Percentiles rank a stretch among this genome's conserved stretches.
phyloP scores from a whole-genome alignment of 1,284 basidiomycete genomes.

The Ceraceosorus guamensis region DNA sequence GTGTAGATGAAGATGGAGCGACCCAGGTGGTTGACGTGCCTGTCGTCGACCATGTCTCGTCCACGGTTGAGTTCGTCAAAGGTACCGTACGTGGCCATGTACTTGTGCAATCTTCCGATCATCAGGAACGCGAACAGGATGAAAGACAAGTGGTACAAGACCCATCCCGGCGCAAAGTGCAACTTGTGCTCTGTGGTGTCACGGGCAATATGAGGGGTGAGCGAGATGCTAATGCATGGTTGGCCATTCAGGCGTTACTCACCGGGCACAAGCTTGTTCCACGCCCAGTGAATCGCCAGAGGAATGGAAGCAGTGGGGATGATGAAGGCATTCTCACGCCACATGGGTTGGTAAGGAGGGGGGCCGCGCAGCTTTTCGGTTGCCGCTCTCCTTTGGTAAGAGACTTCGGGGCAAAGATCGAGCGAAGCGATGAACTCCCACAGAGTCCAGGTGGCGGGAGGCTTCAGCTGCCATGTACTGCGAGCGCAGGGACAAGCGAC shows the following conservation, averaged over 20 bases:
- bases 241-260: conserved; percentile 1
- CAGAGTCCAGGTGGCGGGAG: conserved; percentile 20
- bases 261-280: conserved; percentile 27
- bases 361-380: conserved; percentile 25
- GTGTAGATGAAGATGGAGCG: conserved; percentile 43
- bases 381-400: conserved; percentile 24
- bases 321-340: conserved; percentile 37
- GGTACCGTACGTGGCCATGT: conserved; percentile 31
- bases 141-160: conserved; percentile 34
- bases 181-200: conserved; percentile 20
- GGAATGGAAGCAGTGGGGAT: conserved; percentile 23
- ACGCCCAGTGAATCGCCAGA: conserved; percentile 22
- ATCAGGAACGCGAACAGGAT: conserved; percentile 29
- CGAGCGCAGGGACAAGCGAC: background rate
- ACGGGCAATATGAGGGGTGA: background rate
- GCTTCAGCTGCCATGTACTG: conserved; percentile 37
- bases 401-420: conserved; percentile 27
- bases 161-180: conserved; percentile 35
- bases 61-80: conserved; percentile 44
- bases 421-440: conserved; percentile 38
- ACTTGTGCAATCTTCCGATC: conserved; percentile 31
- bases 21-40: conserved; percentile 42
- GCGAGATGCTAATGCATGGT: background rate
- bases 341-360: conserved; percentile 28
- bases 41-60: conserved; percentile 41